Base-by-base conservation (phyloP, 1,284 basidiomycete species). In the Porogramme epimiltina region DNA sequence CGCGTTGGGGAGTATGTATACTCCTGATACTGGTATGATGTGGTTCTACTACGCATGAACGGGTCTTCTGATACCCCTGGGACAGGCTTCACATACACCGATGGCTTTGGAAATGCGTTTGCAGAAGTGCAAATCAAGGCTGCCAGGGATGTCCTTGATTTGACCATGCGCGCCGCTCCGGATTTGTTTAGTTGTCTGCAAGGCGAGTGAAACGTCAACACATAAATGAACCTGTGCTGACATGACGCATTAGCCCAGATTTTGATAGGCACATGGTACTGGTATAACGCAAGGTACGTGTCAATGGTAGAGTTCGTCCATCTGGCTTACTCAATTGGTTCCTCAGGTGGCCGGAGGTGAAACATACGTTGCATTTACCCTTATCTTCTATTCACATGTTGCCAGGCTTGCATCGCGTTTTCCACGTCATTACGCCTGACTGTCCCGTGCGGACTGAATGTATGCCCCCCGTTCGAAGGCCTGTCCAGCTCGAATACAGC, bases 341-440 rank as follows among this genome's bases (percentile, higher is more conserved):
- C 34, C 26, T 16, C 47, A 87, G 85, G 75, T 88, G 85, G 85
- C 80, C 85, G n/a, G 85, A 89, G 66, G 85, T 88, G 62, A 62
- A 71, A 6, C 49, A 20, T 13, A 24, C 4, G n/a, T 24, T 20
- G 22, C 4, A 36, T 8, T 37, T 9, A 6, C 5, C 9, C 5
- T 18, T 9, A 37, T 10, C 34, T 9, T 5, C n/a, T 6, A 18
- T 18, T 37, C 9, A 37, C 5, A 31, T 18, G 8, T 6, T 37
- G 34, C 5, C n/a, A 89, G 87, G 77, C 87, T 38, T 88, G 84
- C 61, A 60, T 80, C 43, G 74, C 74, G 11, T 80, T 80, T 38
- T 79, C 80, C 4, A 75, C 82, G 54, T 78, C 79, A 0, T 69
- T 88, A 49, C 79, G 87, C 28, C 70, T 84, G 39, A 71, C 78